These are phyloP conservation scores for Yamagishiella unicocca DNA, from an alignment of 139 green algal genomes.

Conservation along the genomic window DNA sequence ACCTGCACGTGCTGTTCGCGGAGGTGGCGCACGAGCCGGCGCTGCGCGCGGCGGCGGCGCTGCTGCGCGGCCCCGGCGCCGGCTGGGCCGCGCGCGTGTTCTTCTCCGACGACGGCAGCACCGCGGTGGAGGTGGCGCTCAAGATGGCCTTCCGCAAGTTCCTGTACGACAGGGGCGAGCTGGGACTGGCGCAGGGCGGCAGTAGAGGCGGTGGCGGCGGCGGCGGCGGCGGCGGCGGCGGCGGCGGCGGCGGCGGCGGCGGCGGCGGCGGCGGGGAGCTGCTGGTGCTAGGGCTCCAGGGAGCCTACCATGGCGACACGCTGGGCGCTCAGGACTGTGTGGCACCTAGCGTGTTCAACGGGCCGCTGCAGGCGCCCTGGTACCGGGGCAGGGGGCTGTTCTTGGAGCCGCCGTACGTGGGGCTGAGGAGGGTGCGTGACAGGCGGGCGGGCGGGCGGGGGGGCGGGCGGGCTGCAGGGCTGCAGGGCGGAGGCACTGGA, in stretches of 20 bases:
- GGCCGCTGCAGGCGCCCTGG: constrained; percentile 77
- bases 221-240: neutral
- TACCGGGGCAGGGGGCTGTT: constrained; percentile 86
- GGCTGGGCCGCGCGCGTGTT: constrained; percentile 91
- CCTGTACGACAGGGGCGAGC: constrained; percentile 41
- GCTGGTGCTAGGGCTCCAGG: constrained; percentile 88
- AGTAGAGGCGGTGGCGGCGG: neutral
- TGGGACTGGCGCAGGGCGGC: neutral
- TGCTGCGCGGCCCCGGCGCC: constrained; percentile 68
- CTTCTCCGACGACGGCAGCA: constrained; percentile 91
- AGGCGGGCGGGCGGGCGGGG: constrained; percentile 17
- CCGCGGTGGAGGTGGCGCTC: constrained; percentile 94
- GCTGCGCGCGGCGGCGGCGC: constrained; percentile 64
- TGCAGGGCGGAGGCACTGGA: neutral
- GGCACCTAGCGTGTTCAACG: constrained; percentile 86
- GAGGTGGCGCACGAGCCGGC: constrained; percentile 82
- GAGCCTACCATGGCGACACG: constrained; percentile 98
- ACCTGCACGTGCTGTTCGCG: constrained; percentile 97
- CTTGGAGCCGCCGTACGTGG: constrained; percentile 80
- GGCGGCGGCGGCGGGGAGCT: constrained; percentile 38
- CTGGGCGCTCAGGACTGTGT: constrained; percentile 93
- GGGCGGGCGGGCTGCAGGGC: neutral
- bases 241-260: neutral
- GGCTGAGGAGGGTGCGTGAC: constrained; percentile 65
- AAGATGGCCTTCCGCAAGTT: constrained; percentile 95